phyloP scores from a whole-genome alignment of 192 early-diverging fungal species.

The Entomortierella beljakovae region DNA sequence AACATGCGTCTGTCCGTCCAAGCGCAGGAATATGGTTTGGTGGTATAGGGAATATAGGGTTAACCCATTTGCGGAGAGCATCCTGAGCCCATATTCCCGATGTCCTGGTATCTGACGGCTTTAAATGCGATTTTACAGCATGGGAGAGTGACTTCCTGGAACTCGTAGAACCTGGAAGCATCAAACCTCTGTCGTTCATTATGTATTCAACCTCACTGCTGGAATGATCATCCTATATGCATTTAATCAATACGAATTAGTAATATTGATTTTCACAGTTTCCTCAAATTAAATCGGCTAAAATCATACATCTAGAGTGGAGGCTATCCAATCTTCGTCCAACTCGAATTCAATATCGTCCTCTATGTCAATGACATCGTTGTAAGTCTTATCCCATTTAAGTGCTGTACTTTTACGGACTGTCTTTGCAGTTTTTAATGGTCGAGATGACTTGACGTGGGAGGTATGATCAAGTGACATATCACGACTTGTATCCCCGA shows the following conservation, averaged over 20 bases:
- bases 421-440: not conserved
- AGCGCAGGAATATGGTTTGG: slow-evolving; percentile 38
- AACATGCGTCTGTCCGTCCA: not conserved
- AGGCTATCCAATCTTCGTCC: slow-evolving; percentile 36
- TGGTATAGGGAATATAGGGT: slow-evolving; percentile 46
- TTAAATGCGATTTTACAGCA: not conserved
- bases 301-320: slow-evolving; percentile 25
- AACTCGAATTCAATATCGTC: slow-evolving; percentile 48
- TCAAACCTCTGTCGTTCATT: not conserved
- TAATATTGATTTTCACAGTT: no score
- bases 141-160: slow-evolving; percentile 24
- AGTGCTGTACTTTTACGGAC: not conserved
- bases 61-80: slow-evolving; percentile 49
- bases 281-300: no score
- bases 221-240: slow-evolving; percentile 21
- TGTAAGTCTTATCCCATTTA: not conserved
- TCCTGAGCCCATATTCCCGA: slow-evolving; percentile 55
- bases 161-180: slow-evolving; percentile 1
- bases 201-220: slow-evolving; percentile 15
- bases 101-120: slow-evolving; percentile 6
- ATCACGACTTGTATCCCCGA: not conserved
- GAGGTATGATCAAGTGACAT: not conserved
- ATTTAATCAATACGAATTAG: no score
- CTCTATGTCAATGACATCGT: slow-evolving; percentile 22
- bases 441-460: slow-evolving; percentile 25